These are phyloP conservation scores for Wickerhamiella parazyma DNA, from an alignment of 805 yeast species.

Conservation along the genomic window DNA sequence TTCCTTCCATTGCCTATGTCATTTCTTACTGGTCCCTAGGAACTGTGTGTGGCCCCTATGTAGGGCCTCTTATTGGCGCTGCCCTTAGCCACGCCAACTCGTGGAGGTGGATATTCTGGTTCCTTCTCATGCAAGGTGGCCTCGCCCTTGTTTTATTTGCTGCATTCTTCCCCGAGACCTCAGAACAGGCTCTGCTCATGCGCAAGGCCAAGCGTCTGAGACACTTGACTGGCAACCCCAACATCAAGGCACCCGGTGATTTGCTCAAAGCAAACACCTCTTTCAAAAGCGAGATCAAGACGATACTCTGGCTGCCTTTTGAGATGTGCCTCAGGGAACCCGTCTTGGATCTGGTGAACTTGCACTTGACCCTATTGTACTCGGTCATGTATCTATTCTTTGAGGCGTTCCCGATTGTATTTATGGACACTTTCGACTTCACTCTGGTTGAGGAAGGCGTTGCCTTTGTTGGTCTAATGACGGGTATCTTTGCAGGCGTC, in stretches of 20 bases:
- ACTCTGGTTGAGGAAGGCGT: slow-evolving; percentile 35
- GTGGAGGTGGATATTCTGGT: slow-evolving; percentile 48
- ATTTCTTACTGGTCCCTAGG: slow-evolving; percentile 41
- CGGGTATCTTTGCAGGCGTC: slow-evolving; percentile 33
- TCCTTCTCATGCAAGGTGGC: slow-evolving; percentile 31
- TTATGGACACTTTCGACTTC: slow-evolving; percentile 33
- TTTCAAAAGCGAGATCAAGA: slow-evolving; percentile 9
- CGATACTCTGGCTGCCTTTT: slow-evolving; percentile 27
- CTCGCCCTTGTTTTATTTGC: slow-evolving; percentile 27
- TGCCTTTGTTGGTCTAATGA: slow-evolving; percentile 34
- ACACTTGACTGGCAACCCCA: slow-evolving; percentile 26
- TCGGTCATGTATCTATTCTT: slow-evolving; percentile 43
- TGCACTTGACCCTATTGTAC: slow-evolving; percentile 40
- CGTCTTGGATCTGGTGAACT: slow-evolving; percentile 37
- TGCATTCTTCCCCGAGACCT: slow-evolving; percentile 38
- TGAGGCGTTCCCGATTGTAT: slow-evolving; percentile 50
- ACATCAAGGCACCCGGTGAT: slow-evolving; percentile 15
- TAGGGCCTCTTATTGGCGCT: slow-evolving; percentile 47
- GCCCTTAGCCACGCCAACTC: slow-evolving; percentile 32
- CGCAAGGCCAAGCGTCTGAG: slow-evolving; percentile 38
- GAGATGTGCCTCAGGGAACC: slow-evolving; percentile 42
- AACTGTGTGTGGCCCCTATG: slow-evolving; percentile 40
- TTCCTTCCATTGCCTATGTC: slow-evolving; percentile 34
- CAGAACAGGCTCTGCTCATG: slow-evolving; percentile 31
- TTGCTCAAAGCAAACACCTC: background rate